These are phyloP conservation scores for Dendrobium catenatum DNA, from an alignment of 106 monocot genomes.

Conservation along the genomic window DNA sequence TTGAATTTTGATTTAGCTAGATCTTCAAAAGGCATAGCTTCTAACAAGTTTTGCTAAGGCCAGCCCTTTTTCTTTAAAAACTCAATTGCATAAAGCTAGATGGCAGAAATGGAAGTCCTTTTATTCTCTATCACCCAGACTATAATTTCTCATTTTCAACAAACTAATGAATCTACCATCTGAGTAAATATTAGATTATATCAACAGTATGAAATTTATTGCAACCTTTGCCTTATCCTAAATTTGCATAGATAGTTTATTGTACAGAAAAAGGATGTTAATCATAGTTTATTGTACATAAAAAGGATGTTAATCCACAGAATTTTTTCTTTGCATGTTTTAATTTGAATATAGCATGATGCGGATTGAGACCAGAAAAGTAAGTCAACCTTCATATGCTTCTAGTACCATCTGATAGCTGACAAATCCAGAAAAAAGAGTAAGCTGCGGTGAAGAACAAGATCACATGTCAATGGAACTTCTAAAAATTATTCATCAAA, in stretches of 20 bases:
- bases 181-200: too few species aligned
- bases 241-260: background rate
- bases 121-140: too few species aligned
- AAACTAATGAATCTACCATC: too few species aligned
- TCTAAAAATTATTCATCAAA: conserved; percentile 14
- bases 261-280: background rate
- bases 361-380: background rate
- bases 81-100: too few species aligned
- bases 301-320: background rate
- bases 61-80: too few species aligned
- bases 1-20: too few species aligned
- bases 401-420: conserved; percentile 88
- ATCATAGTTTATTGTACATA: background rate
- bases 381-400: conserved; percentile 67
- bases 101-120: too few species aligned
- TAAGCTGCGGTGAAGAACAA: conserved; percentile 46
- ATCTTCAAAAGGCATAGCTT: too few species aligned
- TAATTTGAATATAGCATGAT: background rate
- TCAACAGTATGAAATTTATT: too few species aligned
- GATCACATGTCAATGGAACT: background rate
- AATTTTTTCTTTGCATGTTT: background rate
- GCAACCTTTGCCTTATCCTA: background rate
- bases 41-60: too few species aligned
- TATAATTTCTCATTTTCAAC: too few species aligned
- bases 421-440: conserved; percentile 97